Conservation (phyloP, 2,329 filamentous ascomycete genomes). For the Scleromitrula shiraiana region DNA sequence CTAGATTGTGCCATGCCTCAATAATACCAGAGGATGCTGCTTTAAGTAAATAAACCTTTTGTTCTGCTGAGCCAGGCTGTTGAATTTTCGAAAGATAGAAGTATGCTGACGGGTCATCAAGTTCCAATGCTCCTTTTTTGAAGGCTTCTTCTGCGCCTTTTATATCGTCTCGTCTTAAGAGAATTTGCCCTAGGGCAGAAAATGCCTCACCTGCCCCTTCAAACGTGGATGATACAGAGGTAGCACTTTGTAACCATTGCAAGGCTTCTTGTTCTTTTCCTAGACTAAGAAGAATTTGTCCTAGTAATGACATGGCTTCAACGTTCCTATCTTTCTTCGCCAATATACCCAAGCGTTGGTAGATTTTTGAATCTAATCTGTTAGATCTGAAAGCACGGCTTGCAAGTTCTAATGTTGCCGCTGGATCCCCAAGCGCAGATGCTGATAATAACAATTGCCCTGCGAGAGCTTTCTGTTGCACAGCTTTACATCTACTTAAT, state of each 20-base stretch:
- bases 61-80: slow-evolving; percentile 12
- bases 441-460: no score
- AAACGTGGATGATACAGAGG: slow-evolving; percentile 12
- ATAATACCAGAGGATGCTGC: slow-evolving; percentile 25
- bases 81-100: slow-evolving; percentile 25
- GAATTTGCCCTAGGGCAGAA: slow-evolving; percentile 16
- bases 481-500: slow-evolving; percentile 17
- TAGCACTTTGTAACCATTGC: slow-evolving; percentile 21
- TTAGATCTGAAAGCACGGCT: slow-evolving; percentile 11
- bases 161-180: slow-evolving; percentile 12
- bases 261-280: slow-evolving; percentile 19
- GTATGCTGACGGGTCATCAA: slow-evolving; percentile 26
- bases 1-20: slow-evolving; percentile 27
- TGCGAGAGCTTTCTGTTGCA: no score
- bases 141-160: slow-evolving; percentile 20
- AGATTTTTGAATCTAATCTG: slow-evolving; percentile 3
- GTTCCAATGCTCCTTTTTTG: slow-evolving; percentile 25
- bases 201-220: slow-evolving; percentile 14
- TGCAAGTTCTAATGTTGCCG: slow-evolving; percentile 22
- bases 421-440: no score
- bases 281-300: slow-evolving; percentile 19
- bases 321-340: slow-evolving; percentile 23
- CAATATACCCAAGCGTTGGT: slow-evolving; percentile 16
- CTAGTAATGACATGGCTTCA: slow-evolving; percentile 26
- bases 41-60: slow-evolving; percentile 24